Evolutionary conservation across 1,284 basidiomycete species (phyloP), one percentile per base, ranked within the genome.

Genomic region (Ganoderma multipileum): DNA sequence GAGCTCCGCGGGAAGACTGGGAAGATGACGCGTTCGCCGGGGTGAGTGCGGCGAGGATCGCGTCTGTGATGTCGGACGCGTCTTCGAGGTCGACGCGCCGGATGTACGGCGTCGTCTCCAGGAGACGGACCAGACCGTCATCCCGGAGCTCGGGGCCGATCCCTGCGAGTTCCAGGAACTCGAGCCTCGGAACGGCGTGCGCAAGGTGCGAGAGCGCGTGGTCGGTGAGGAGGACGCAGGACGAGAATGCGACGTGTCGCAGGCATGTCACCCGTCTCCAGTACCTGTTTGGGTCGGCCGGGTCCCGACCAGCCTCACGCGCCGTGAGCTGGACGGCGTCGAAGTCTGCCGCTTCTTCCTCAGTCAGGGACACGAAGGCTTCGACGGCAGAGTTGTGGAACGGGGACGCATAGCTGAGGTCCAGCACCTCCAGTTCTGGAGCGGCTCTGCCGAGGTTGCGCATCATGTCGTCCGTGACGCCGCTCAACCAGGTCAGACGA

Each of bases 41-140:
- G 0, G 92, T 94, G 55, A 97, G 81, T 1, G 84, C 83, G 18
- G 82, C 80, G 26, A 98, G 78, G 18, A 96, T 86, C 0, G 82
- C 82, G 79, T 98, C 95, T 1, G 88, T 91, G 63, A 97, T 88
- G 30, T 91, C 88, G 18, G 80, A 81, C 2, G 94, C 94, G 70
- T 94, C 92, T 77, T 98, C 97, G 39, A 98, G 81, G 77, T 98
- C 97, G 55, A 98, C 80, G 64, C 87, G 89, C 63, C 89, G 84
- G 61, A 98, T 89, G 67, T 84, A 78, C 0, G 93, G 92, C 7
- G 90, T 91, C 12, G 91, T 93, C 57, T 81, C 79, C 44, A 98
- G 80, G 23, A 98, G 83, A 55, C 85, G 84, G n/a, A 94, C 81
- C 11, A 98, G 79, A 2, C 94, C 93, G 2, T 86, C 86, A 69